phyloP scores from a whole-genome alignment of 2,329 filamentous ascomycete species.

The Neophaeococcomyces mojaviensis region DNA sequence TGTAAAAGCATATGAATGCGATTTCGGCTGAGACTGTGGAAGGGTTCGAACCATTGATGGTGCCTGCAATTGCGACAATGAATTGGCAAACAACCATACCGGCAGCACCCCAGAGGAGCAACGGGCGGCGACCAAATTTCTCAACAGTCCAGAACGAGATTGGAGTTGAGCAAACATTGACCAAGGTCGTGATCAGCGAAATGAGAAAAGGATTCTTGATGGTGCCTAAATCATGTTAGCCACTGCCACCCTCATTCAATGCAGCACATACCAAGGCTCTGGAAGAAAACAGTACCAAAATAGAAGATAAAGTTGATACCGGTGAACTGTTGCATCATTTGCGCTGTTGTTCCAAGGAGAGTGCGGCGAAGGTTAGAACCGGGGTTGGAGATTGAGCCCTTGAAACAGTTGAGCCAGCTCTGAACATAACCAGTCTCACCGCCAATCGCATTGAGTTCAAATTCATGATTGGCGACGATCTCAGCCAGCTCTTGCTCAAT shows the following conservation, averaged over 20 bases:
- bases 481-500: constrained; percentile 74
- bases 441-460: constrained; percentile 49
- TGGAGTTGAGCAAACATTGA: constrained; percentile 80
- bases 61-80: constrained; percentile 62
- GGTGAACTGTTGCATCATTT: constrained; percentile 76
- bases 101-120: constrained; percentile 69
- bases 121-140: constrained; percentile 67
- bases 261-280: too few species aligned
- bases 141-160: constrained; percentile 84
- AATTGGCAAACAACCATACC: constrained; percentile 86
- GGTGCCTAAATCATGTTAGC: constrained; percentile 65
- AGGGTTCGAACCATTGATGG: constrained; percentile 25
- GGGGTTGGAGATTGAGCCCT: constrained; percentile 45
- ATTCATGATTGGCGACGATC: constrained; percentile 82
- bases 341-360: constrained; percentile 62
- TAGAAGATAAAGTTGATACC: constrained; percentile 93
- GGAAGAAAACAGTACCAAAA: constrained; percentile 72
- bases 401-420: constrained; percentile 59
- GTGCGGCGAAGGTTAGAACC: constrained; percentile 56
- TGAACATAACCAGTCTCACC: constrained; percentile 14
- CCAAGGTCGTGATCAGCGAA: constrained; percentile 74
- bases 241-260: too few species aligned
- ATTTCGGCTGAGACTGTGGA: constrained; percentile 58
- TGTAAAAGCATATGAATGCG: constrained; percentile 83
- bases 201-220: constrained; percentile 75